Evolutionary conservation across 129 eudicot genomes (phyloP), one percentile per base, ranked within the genome.

Genomic region (Flaveria brownii): DNA sequence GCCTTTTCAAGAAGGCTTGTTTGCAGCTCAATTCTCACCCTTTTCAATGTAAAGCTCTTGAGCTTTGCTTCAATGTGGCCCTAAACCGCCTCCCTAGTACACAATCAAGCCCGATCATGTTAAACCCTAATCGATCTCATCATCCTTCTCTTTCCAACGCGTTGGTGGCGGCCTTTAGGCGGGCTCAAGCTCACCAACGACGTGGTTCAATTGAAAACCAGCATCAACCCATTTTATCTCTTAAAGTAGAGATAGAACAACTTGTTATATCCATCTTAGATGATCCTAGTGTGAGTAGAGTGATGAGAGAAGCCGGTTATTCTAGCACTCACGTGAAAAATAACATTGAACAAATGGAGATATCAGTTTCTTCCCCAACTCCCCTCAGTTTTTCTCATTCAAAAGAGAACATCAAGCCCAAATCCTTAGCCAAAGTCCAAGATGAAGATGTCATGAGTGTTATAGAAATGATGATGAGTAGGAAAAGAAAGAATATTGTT

Each of bases 261-360:
- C 93, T 92, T 2, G 83, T 87, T 1, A 79, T 92, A n/a, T 92
- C 97, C 39, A 89, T 92, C 51, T 84, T 92, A 2, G 97, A 92
- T 87, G 97, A 92, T 61, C 97, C 97, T 20, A 92, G 97, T 83
- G 96, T 92, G 73, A 92, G 97, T 74, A 81, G 97, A 80, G 97
- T 89, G 78, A 92, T 92, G 97, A 80, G 97, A 42, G 97, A 92
- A 70, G 97, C 97, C 30, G 93, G 96, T 4, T 92, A 89, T 62
- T 84, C 96, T 51, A 92, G 97, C 79, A 85, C 96, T 5, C 91
- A 84, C 72, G 87, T 92, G 28, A 92, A 92, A 81, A 68, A 79
- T 80, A 87, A 89, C 72, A 85, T 92, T 15, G 97, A 92, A 68
- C 88, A 87, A 77, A 82, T 87, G 78, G 90, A 90, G 71, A 73